These are phyloP conservation scores for Boletus patriciae DNA, from an alignment of 768 basidiomycete genomes.

Conservation along the genomic window DNA sequence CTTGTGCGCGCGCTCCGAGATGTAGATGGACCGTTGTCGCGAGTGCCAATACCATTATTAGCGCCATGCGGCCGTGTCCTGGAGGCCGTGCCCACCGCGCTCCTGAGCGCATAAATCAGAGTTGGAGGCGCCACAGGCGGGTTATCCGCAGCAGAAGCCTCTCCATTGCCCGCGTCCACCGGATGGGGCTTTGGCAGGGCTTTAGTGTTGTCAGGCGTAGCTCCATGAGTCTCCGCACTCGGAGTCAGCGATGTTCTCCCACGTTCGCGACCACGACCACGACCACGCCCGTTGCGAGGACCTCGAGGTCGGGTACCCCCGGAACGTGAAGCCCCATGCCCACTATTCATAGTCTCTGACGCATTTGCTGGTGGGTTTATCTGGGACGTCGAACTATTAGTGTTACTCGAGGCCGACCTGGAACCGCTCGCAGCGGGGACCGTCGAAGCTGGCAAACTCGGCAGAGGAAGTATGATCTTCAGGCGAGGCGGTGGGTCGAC, in stretches of 20 bases:
- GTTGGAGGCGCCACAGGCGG: background rate
- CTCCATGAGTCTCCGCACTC: background rate
- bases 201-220: background rate
- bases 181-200: too few species aligned
- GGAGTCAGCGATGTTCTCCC: background rate
- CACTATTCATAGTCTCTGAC: background rate
- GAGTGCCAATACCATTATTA: background rate
- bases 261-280: background rate
- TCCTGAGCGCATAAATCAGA: background rate
- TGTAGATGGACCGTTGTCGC: background rate
- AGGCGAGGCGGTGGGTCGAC: background rate
- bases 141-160: background rate
- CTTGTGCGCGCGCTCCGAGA: background rate
- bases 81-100: background rate
- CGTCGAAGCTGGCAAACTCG: background rate
- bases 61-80: background rate
- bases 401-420: background rate
- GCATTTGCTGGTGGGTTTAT: background rate
- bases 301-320: background rate
- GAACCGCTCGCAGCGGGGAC: background rate
- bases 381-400: background rate
- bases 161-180: background rate
- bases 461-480: slow-evolving; percentile 4
- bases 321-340: background rate
- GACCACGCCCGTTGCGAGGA: background rate